phyloP scores from a whole-genome alignment of 2,329 filamentous ascomycete species.

The Graphiopsis chlorocephala region DNA sequence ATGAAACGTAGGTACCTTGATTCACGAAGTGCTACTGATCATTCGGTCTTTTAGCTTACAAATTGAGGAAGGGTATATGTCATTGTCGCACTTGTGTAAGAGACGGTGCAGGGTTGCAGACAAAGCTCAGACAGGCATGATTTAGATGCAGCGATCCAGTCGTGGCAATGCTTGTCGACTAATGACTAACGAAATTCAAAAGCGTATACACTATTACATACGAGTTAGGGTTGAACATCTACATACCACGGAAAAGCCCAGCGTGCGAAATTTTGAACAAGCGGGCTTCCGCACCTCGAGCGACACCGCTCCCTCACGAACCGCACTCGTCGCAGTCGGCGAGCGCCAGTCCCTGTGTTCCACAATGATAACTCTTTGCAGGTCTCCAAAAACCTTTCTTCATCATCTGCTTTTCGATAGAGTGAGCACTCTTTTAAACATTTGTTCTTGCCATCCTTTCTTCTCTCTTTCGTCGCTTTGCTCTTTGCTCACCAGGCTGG shows the following conservation, averaged over 20 bases:
- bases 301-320: neutral
- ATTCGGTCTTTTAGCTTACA: too few species aligned
- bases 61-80: too few species aligned
- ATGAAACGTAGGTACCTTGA: too few species aligned
- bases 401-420: neutral
- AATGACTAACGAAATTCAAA: slow-evolving; percentile 1
- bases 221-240: neutral
- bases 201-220: slow-evolving; percentile 1
- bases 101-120: neutral
- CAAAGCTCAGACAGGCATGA: neutral
- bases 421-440: neutral
- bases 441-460: neutral
- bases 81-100: neutral
- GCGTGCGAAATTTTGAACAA: neutral
- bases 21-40: too few species aligned
- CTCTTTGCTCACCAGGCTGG: neutral
- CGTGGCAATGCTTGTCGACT: neutral
- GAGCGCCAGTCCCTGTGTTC: slow-evolving; percentile 2
- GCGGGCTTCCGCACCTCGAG: neutral
- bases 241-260: neutral
- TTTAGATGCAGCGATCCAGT: neutral
- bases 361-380: neutral
- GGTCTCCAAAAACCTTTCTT: neutral
- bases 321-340: slow-evolving; percentile 1
- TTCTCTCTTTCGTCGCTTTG: neutral